A percentile compares a stretch with the other conserved stretches of the same genome.
Conservation (phyloP, 2,329 filamentous ascomycete genomes). For the Exophiala calicioides region DNA sequence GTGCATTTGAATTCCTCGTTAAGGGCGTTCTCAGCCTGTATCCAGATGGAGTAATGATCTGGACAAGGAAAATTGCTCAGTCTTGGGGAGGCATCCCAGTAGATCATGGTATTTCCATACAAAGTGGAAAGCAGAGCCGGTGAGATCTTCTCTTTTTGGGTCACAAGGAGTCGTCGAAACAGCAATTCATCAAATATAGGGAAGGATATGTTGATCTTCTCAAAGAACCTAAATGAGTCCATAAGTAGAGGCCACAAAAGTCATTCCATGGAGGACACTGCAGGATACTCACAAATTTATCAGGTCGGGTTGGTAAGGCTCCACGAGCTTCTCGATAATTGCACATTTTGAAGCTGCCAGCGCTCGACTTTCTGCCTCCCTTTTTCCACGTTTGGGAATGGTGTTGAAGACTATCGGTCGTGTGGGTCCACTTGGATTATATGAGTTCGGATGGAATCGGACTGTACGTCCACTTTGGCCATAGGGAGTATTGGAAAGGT, state of each 20-base stretch:
- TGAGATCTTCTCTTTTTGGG: constrained; percentile 51
- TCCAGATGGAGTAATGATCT: constrained; percentile 62
- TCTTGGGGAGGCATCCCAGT: constrained; percentile 54
- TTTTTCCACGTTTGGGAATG: constrained; percentile 32
- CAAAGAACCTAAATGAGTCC: constrained; percentile 36
- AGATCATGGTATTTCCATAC: constrained; percentile 59
- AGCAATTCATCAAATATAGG: constrained; percentile 59
- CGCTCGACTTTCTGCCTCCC: constrained; percentile 43
- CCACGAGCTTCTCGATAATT: constrained; percentile 61
- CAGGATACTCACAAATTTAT: constrained; percentile 47
- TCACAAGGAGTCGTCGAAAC: constrained; percentile 53
- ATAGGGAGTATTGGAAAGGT: constrained; percentile 49
- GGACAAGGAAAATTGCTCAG: constrained; percentile 44
- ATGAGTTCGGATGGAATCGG: constrained; percentile 35
- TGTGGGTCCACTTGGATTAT: constrained; percentile 39
- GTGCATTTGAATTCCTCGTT: constrained; percentile 50
- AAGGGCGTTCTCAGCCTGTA: constrained; percentile 60
- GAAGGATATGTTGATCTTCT: constrained; percentile 59
- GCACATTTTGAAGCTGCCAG: constrained; percentile 54
- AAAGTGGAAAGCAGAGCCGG: constrained; percentile 58
- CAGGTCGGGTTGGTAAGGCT: constrained; percentile 53
- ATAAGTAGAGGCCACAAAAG: background rate
- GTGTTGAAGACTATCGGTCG: constrained; percentile 44
- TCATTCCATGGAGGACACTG: background rate
- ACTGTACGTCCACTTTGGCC: constrained; percentile 24